Evolutionary conservation across 345 rosid species (phyloP), one percentile per base, ranked within the genome.

Genomic region (Rhodamnia rubescens): DNA sequence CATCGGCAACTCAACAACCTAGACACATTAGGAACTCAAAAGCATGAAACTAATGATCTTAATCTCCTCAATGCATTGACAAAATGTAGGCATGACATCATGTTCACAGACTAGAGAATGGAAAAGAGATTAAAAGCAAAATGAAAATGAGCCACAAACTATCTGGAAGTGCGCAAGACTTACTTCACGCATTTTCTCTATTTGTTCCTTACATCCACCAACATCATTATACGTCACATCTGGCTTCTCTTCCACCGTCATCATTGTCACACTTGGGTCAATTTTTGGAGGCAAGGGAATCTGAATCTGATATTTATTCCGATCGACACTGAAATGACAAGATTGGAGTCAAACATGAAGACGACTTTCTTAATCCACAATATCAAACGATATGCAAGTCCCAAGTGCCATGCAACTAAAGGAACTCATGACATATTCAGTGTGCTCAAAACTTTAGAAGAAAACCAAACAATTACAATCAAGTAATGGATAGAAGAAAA

Each of bases 211-310:
- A 86, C 99, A 97, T 80, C 99, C 98, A 74, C 98, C 99, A 84
- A 95, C 99, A 89, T 97, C 99, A 89, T 95, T 95, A 87, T 97
- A 97, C 10, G 99, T 97, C 36, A 97, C 99, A 88, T 97, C 99
- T 49, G 99, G 99, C 85, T 97, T 97, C 90, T 97, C 99, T 91
- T 97, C 99, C 12, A 95, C 99, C 0, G 98, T 97, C 99, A 97
- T 97, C 99, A 97, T 97, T 64, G 99, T 97, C 81, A 97, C 99
- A 88, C 99, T 97, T 61, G 99, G 99, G 91, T 97, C 99, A 84
- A 97, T 97, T 88, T 97, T 97, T 11, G 99, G 99, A 85, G 99
- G 99, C 91, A 97, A 89, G 18, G 99, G 98, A 82, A 97, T 97
- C 89, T 97, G 99, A 83, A 97, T 97, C 91, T 97, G 99, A 90